Base-by-base conservation (phyloP, 2,329 filamentous ascomycete genomes). In the Pyrenophora graminea region DNA sequence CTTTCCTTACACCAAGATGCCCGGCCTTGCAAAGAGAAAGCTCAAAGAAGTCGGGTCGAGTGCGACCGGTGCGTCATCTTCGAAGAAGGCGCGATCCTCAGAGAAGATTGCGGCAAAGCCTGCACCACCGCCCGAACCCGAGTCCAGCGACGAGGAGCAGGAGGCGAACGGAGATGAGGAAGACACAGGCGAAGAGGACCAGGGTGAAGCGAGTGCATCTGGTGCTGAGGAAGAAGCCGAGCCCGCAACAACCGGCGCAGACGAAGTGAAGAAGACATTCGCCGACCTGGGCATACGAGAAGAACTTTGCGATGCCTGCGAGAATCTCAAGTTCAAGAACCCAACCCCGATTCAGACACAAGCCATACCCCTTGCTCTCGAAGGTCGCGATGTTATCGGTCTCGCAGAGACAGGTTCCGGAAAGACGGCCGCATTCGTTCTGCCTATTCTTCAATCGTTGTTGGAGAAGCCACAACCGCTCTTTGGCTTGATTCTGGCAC, bases 391-490 rank as follows among this genome's bases (percentile, higher is more conserved):
- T 73, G 80, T 97, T 0, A 96, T 99, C 62, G 94, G 92, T 36
- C 81, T 97, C 44, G 94, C 94, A 27, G 93, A 99, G 76, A 99
- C 94, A 0, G 94, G 94, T 62, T 91, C 87, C 68, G 94, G 94
- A 75, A 99, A 97, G 79, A 97, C 94, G 0, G 93, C 91, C 6
- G 92, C 94, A 0, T 99, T 97, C 71, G 91, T 91, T 0, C 79
- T 99, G 2, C 94, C 94, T 1, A 95, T 99, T 33, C 82, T 99
- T 2, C 92, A 97, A 75, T 72, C 89, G 2, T 83, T 99, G 1
- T 88, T 97, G 76, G 89, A 94, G 48, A 90, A 91, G 64, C 92
- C 92, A 0, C 89, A 91, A 62, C 81, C 90, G 2, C 79, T 96
- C 39, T 97, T 94, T 67, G 89, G 88, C n/a, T 85, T 97, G 40